Evolutionary conservation across 2,329 filamentous ascomycete genomes (phyloP).

Genomic region (Plectosphaerella sp.): DNA sequence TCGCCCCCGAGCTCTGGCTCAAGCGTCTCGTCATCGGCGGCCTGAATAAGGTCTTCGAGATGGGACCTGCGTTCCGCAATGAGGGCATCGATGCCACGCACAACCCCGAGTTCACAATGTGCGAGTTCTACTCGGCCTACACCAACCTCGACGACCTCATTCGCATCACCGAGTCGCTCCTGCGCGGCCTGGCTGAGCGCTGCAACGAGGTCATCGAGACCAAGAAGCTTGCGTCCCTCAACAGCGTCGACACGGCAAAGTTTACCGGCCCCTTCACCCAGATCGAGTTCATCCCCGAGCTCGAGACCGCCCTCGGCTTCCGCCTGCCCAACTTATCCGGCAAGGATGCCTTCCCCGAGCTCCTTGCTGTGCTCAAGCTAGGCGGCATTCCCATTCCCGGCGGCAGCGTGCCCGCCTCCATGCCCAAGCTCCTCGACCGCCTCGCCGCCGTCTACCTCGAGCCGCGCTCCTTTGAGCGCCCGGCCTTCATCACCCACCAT

Average conservation of each 20-base stretch:
- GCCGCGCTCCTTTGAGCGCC: conserved; percentile 59
- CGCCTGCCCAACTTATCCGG: conserved; percentile 59
- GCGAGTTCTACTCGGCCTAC: conserved; percentile 92
- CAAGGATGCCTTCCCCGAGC: conserved; percentile 50
- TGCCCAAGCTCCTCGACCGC: conserved; percentile 72
- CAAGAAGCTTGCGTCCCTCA: conserved; percentile 39
- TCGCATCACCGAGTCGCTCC: conserved; percentile 66
- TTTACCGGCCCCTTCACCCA: conserved; percentile 56
- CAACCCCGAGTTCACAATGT: conserved; percentile 96
- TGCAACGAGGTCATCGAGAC: conserved; percentile 40
- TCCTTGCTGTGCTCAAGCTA: conserved; percentile 51
- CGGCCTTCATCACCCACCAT: conserved; percentile 85
- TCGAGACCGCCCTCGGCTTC: conserved; percentile 64
- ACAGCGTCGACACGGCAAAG: conserved; percentile 40
- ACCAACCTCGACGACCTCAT: conserved; percentile 73
- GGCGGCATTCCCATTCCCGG: conserved; percentile 62
- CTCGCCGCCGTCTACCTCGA: conserved; percentile 76
- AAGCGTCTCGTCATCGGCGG: conserved; percentile 89
- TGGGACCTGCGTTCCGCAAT: conserved; percentile 88
- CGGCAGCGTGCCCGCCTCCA: conserved; percentile 48
- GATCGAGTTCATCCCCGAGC: conserved; percentile 76
- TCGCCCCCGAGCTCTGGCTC: conserved; percentile 92
- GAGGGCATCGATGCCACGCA: conserved; percentile 89
- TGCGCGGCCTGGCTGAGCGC: conserved; percentile 54
- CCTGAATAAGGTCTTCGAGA: conserved; percentile 85